Percentiles rank a stretch among this genome's conserved stretches.
Evolutionary conservation across 225 moss, liverwort and hornwort species (phyloP).

Genomic region (Asterella californica): DNA sequence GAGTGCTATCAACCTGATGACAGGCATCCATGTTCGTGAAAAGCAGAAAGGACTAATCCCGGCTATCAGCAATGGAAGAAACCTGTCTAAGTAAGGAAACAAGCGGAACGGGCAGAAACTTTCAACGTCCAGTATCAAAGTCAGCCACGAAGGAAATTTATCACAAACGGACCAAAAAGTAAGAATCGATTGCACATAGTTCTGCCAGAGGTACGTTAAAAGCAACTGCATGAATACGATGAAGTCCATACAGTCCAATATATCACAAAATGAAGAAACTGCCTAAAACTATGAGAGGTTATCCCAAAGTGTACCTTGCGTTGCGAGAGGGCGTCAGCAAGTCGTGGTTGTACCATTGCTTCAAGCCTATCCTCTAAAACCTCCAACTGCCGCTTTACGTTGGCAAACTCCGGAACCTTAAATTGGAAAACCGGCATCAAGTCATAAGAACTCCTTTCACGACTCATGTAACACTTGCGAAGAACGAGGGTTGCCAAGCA

Average conservation of each 20-base stretch:
- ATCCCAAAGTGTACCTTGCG: slow-evolving; percentile 57
- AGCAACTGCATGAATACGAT: not conserved
- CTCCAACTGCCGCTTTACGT: slow-evolving; percentile 97
- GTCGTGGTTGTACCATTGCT: slow-evolving; percentile 94
- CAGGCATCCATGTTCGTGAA: not conserved
- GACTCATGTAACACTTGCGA: not conserved
- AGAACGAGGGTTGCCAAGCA: not conserved
- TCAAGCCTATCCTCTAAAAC: slow-evolving; percentile 93
- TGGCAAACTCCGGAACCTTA: slow-evolving; percentile 98
- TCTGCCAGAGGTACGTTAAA: not conserved
- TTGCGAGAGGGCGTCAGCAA: slow-evolving; percentile 93
- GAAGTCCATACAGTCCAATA: not conserved
- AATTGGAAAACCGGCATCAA: not conserved
- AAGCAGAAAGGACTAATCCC: not conserved
- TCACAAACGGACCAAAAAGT: not conserved
- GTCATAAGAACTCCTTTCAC: not conserved
- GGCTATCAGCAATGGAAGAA: not conserved
- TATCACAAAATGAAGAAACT: not conserved
- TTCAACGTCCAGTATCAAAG: too few species aligned
- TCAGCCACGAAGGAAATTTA: not conserved
- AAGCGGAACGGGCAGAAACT: not conserved
- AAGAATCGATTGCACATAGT: not conserved
- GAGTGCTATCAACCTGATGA: slow-evolving; percentile 86
- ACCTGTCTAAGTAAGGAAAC: not conserved
- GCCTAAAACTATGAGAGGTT: not conserved